Conservation (phyloP, 116 monocot genomes). For the Zostera marina region DNA sequence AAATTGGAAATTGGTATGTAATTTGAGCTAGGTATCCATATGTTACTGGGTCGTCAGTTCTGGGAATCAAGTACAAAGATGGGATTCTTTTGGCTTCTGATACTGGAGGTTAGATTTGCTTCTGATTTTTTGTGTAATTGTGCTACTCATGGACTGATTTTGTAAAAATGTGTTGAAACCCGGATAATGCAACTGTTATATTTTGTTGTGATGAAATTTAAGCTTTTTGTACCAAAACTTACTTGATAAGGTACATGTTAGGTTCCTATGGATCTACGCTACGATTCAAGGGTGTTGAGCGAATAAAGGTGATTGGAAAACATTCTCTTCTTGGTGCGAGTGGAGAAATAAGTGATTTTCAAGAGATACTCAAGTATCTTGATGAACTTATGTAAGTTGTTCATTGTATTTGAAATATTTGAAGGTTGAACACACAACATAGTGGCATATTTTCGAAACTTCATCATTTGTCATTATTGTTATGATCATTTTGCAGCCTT, state of each 20-base stretch:
- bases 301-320: slow-evolving; percentile 73
- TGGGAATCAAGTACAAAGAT: slow-evolving; percentile 92
- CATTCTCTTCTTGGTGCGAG: slow-evolving; percentile 91
- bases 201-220: too few species aligned
- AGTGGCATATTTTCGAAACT: not conserved
- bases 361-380: slow-evolving; percentile 79
- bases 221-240: too few species aligned
- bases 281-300: slow-evolving; percentile 83
- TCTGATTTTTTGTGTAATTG: not conserved
- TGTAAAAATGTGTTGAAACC: too few species aligned
- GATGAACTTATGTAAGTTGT: slow-evolving; percentile 85
- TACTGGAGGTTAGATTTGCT: slow-evolving; percentile 24
- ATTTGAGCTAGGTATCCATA: slow-evolving; percentile 28
- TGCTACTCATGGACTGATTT: too few species aligned
- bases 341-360: slow-evolving; percentile 95
- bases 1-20: not conserved
- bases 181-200: too few species aligned
- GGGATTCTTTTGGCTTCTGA: slow-evolving; percentile 84
- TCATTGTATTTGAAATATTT: not conserved
- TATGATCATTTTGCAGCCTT: slow-evolving; percentile 26
- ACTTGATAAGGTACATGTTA: slow-evolving; percentile 8
- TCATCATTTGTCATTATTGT: not conserved
- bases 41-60: slow-evolving; percentile 82
- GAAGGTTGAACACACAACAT: not conserved
- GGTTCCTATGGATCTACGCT: slow-evolving; percentile 96